Base-by-base conservation (phyloP, 257 asterid genomes). In the Marsdenia floribunda region DNA sequence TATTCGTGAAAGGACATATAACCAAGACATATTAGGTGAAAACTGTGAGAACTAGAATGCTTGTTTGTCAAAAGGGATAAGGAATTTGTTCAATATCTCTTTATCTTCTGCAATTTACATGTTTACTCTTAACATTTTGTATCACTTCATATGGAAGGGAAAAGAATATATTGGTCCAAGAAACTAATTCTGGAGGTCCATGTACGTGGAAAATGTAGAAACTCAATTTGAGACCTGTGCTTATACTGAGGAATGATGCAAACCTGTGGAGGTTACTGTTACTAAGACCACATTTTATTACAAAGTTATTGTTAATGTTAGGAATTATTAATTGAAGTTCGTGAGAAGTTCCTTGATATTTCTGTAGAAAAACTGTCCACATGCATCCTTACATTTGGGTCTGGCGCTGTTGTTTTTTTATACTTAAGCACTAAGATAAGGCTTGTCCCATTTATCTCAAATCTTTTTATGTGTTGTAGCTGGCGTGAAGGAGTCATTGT, bases 401-500 rank as follows among this genome's bases (percentile, higher is more conserved):
- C 12, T 26, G 10, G 0, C 9, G 0, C 3, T 61, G 35, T 33
- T 61, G n/a, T 29, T 29, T 29, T 29, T 29, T 60, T 60, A 13
- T 15, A 16, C 16, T 14, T 61, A 21, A 33, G 2, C 44, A 29
- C n/a, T 61, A 14, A 70, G 61, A 46, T 76, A 54, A 42, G 26
- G 16, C 63, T 22, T n/a, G 15, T 70, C 46, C 29, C 40, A n/a
- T 74, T 61, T 52, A 19, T 74, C 75, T 70, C 38, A 68, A 47
- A 12, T 49, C 6, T 6, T 58, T 71, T 49, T 38, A 33, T 75
- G 65, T 66, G 76, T 77, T 80, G 76, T 79, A 92, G 99, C 85
- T 95, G 99, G 99, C 84, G 90, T 15, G 99, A 95, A 87, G 99
- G 99, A 74, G 82, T 91, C 53, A 79, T 95, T 71, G 76, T 87